phyloP scores from a whole-genome alignment of 1,284 basidiomycete genomes.

The Marasmius sp. region DNA sequence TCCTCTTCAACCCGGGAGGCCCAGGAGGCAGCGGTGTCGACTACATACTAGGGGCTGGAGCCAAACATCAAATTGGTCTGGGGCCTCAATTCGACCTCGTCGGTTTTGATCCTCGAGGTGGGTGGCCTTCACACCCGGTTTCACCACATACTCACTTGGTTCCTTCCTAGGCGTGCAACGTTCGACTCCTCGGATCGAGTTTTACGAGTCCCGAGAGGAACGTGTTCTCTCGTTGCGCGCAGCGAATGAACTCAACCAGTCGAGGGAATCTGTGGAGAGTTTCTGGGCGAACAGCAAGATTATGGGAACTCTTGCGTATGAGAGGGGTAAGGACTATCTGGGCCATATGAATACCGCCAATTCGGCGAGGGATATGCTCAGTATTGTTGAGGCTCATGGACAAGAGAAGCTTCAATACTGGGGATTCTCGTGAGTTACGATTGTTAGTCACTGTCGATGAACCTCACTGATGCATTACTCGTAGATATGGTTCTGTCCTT shows the following conservation, averaged over 20 bases:
- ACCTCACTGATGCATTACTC: not conserved
- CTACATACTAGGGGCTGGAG: slow-evolving; percentile 26
- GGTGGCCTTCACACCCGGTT: not conserved
- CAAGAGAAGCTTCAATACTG: slow-evolving; percentile 25
- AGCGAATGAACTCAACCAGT: slow-evolving; percentile 13
- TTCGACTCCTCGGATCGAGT: not conserved
- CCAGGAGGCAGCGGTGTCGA: slow-evolving; percentile 39
- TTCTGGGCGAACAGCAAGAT: slow-evolving; percentile 19
- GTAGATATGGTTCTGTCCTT: slow-evolving; percentile 19
- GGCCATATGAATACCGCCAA: slow-evolving; percentile 24
- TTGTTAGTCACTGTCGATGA: not conserved
- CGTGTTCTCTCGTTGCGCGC: slow-evolving; percentile 2
- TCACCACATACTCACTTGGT: not conserved
- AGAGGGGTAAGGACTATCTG: slow-evolving; percentile 13
- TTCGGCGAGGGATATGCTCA: slow-evolving; percentile 27
- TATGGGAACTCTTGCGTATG: slow-evolving; percentile 19
- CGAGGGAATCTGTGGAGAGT: slow-evolving; percentile 16
- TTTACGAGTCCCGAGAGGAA: slow-evolving; percentile 5
- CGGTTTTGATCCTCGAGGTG: slow-evolving; percentile 48
- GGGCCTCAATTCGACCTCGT: slow-evolving; percentile 49
- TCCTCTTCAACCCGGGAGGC: slow-evolving; percentile 54
- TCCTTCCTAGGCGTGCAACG: slow-evolving; percentile 10
- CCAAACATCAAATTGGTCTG: slow-evolving; percentile 30
- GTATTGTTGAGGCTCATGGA: slow-evolving; percentile 24
- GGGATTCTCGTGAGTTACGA: slow-evolving; percentile 24